These are phyloP conservation scores for Exophiala xenobiotica DNA, from an alignment of 2,329 filamentous ascomycete genomes.

Conservation along the genomic window DNA sequence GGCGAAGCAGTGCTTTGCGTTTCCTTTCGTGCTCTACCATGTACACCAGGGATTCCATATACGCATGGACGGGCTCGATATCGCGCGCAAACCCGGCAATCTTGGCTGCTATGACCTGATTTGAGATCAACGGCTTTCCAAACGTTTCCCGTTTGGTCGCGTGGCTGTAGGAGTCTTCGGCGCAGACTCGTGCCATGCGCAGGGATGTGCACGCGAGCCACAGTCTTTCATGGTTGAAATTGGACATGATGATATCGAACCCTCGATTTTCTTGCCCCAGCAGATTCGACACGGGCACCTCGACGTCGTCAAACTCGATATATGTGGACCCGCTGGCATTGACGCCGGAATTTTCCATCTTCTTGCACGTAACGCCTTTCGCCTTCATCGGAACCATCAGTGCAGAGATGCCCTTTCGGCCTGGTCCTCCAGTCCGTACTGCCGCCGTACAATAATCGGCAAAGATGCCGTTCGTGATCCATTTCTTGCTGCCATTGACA, in stretches of 20 bases:
- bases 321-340: constrained; percentile 72
- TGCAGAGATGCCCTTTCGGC: constrained; percentile 90
- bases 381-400: constrained; percentile 90
- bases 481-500: constrained; percentile 95
- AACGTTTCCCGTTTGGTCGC: constrained; percentile 57
- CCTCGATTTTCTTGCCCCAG: constrained; percentile 8
- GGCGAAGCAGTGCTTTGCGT: neutral
- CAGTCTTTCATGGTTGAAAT: constrained; percentile 61
- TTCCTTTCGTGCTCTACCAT: constrained; percentile 14
- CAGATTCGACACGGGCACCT: constrained; percentile 3
- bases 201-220: constrained; percentile 58
- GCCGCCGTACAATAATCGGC: constrained; percentile 97
- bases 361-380: constrained; percentile 87
- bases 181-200: constrained; percentile 57
- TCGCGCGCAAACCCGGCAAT: constrained; percentile 54
- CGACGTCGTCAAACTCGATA: constrained; percentile 64
- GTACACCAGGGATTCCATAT: constrained; percentile 36
- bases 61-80: constrained; percentile 58
- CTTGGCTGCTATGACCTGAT: constrained; percentile 59
- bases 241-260: constrained; percentile 25
- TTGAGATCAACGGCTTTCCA: constrained; percentile 55
- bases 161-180: constrained; percentile 54
- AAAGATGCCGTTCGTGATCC: constrained; percentile 98
- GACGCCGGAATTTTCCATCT: constrained; percentile 99
- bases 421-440: constrained; percentile 68